Evolutionary conservation across 2,329 filamentous ascomycete species (phyloP).

Genomic region (Fusarium zealandicum): DNA sequence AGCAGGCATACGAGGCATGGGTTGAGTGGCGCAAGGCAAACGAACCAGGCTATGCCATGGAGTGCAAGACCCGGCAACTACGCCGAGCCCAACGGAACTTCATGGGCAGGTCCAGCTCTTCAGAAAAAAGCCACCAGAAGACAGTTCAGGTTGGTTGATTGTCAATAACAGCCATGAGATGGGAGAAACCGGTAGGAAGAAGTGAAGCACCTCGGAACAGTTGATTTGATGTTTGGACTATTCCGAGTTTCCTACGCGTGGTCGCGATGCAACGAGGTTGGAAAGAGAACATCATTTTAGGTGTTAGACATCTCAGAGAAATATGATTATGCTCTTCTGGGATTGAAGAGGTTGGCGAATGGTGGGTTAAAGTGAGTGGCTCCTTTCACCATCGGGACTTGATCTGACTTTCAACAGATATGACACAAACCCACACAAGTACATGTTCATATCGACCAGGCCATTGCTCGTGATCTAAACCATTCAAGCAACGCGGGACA

Average conservation of each 20-base stretch:
- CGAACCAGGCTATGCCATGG: slow-evolving; percentile 56
- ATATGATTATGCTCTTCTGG: background rate
- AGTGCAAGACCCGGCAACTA: slow-evolving; percentile 55
- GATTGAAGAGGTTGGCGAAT: background rate
- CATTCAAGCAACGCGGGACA: background rate
- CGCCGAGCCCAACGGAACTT: slow-evolving; percentile 44
- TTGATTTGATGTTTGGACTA: too few relatives aligned
- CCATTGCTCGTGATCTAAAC: background rate
- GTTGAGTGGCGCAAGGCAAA: slow-evolving; percentile 58
- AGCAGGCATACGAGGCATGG: slow-evolving; percentile 57
- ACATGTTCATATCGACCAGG: background rate
- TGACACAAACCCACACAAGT: background rate
- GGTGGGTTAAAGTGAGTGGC: background rate
- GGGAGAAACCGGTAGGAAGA: too few relatives aligned
- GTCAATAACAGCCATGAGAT: background rate
- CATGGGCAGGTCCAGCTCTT: slow-evolving; percentile 3
- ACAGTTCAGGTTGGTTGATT: background rate
- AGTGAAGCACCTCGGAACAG: too few relatives aligned
- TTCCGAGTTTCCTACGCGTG: too few relatives aligned
- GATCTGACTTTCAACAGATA: background rate
- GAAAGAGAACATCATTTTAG: background rate
- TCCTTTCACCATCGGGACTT: background rate
- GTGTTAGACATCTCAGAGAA: background rate
- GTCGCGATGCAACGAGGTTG: background rate
- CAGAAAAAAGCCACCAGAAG: background rate